A percentile compares a stretch with the other conserved stretches of the same genome.
Conservation (phyloP, 2,329 filamentous ascomycete genomes). For the Aphanoascus verrucosus region DNA sequence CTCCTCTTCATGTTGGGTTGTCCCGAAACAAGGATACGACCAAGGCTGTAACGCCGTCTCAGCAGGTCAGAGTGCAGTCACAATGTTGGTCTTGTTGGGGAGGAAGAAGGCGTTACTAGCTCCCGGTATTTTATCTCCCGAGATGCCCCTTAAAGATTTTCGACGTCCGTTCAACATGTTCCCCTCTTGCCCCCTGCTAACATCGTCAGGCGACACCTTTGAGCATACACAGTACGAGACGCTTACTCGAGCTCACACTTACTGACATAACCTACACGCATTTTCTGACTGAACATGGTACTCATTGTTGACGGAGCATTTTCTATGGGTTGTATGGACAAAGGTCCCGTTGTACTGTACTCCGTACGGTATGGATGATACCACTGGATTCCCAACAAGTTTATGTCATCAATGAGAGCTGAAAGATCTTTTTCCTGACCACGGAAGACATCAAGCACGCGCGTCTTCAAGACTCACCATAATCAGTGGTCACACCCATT, state of each 20-base stretch:
- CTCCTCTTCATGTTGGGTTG: neutral
- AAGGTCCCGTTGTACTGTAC: no score
- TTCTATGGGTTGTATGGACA: neutral
- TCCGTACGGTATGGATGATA: neutral
- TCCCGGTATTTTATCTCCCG: constrained; percentile 5
- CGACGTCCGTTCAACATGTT: neutral
- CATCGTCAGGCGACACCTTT: no score
- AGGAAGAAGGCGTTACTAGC: constrained; percentile 1
- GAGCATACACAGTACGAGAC: no score
- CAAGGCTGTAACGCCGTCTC: neutral
- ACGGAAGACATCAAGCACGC: no score
- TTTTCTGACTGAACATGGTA: no score
- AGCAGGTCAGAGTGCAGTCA: neutral
- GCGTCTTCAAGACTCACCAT: no score
- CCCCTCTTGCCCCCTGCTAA: neutral
- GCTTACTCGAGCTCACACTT: no score
- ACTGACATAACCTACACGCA: no score
- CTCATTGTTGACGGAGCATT: no score
- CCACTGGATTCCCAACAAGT: neutral
- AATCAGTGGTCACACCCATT: no score
- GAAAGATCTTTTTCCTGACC: no score
- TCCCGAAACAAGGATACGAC: neutral
- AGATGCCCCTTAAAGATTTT: neutral
- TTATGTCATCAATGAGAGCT: neutral
- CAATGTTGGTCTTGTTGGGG: constrained; percentile 11